Conservation (phyloP, 441 rosid genomes). For the Populus trichocarpa region DNA sequence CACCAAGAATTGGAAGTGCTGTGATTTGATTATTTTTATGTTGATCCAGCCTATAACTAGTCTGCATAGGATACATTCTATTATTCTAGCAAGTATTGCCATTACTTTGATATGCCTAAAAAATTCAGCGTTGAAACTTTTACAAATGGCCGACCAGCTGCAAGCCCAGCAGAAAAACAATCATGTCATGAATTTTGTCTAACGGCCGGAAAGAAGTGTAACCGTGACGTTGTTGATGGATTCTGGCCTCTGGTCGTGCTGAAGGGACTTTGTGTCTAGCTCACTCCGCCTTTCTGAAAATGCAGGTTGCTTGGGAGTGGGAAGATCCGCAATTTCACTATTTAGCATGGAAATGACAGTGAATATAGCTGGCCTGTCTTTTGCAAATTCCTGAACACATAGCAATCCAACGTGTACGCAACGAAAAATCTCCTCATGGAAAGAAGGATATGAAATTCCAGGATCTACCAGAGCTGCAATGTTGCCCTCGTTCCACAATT, state of each 20-base stretch:
- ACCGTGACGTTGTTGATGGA: not conserved
- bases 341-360: not conserved
- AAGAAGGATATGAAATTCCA: too few species aligned
- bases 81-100: not conserved
- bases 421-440: too few species aligned
- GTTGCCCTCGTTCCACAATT: too few species aligned
- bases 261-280: not conserved
- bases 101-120: not conserved
- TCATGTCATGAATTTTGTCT: not conserved
- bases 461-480: too few species aligned
- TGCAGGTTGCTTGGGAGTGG: not conserved
- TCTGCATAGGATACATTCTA: not conserved
- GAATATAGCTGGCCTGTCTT: slow-evolving; percentile 43
- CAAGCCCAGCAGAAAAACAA: not conserved
- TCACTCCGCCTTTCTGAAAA: not conserved
- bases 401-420: too few species aligned
- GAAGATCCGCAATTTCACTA: not conserved
- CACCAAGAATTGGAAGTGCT: not conserved
- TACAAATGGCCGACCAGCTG: not conserved
- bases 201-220: not conserved
- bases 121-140: not conserved
- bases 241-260: not conserved
- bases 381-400: slow-evolving; percentile 47
- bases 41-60: not conserved
- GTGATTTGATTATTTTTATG: too few species aligned